Evolutionary conservation across 352 stramenopile genomes (phyloP).

Genomic region (Pythium chondricola): DNA sequence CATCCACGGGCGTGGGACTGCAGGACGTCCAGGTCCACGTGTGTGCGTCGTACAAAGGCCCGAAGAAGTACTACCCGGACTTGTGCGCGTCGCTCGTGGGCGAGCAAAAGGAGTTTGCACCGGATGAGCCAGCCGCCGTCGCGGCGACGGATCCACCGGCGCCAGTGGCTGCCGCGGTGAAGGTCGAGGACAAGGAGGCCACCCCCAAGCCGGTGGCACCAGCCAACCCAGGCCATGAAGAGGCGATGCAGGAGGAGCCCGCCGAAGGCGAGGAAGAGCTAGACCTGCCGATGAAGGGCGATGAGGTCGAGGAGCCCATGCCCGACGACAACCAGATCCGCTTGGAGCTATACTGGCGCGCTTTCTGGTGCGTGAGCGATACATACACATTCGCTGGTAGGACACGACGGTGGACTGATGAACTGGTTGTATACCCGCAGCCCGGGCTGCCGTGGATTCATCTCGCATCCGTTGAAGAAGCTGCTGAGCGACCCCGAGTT

Average conservation of each 20-base stretch:
- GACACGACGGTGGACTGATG: background rate
- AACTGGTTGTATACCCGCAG: conserved; percentile 24
- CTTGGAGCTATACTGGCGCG: conserved; percentile 74
- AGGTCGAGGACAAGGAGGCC: conserved; percentile 8
- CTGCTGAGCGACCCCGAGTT: conserved; percentile 63
- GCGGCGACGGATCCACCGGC: background rate
- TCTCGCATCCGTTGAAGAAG: conserved; percentile 53
- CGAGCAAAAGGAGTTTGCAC: conserved; percentile 43
- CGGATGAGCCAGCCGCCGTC: conserved; percentile 21
- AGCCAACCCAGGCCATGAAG: too few species aligned
- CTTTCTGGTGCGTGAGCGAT: conserved; percentile 54
- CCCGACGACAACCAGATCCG: conserved; percentile 33
- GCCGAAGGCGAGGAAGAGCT: conserved; percentile 20
- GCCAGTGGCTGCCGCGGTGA: background rate
- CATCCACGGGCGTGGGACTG: conserved; percentile 48
- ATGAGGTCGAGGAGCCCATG: conserved; percentile 12
- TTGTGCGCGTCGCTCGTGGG: conserved; percentile 48
- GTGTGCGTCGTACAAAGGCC: conserved; percentile 61
- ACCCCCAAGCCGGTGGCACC: too few species aligned
- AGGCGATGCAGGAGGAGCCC: too few species aligned
- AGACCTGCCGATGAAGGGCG: conserved; percentile 21
- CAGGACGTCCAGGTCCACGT: conserved; percentile 51
- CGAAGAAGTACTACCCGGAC: conserved; percentile 53
- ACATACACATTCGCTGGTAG: background rate
- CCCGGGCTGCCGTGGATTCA: conserved; percentile 68